Conservation (phyloP, 176 grass and related monocot genomes). For the Phoenix dactylifera region DNA sequence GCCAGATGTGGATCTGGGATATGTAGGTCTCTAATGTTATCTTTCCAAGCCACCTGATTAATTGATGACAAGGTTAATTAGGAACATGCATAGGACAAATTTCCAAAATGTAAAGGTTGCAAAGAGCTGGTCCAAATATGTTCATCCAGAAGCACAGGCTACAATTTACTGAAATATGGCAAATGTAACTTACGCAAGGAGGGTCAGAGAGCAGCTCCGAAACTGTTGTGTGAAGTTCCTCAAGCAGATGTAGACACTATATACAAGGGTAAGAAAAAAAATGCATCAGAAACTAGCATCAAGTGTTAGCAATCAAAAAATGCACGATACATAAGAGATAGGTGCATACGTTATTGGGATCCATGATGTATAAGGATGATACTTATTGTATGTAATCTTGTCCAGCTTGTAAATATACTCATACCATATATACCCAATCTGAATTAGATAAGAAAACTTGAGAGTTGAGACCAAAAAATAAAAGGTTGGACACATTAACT, state of each 20-base stretch:
- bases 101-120: not conserved
- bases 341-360: constrained; percentile 89
- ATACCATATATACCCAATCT: constrained; percentile 95
- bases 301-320: constrained; percentile 5
- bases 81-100: not conserved
- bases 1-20: constrained; percentile 98
- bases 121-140: not conserved
- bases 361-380: constrained; percentile 98
- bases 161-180: too few relatives aligned
- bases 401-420: constrained; percentile 99
- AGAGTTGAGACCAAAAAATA: not conserved
- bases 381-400: constrained; percentile 91
- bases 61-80: too few relatives aligned
- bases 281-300: constrained; percentile 32
- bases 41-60: constrained; percentile 88
- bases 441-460: constrained; percentile 19
- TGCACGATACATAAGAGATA: not conserved
- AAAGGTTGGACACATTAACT: too few relatives aligned
- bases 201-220: constrained; percentile 67
- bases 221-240: constrained; percentile 95
- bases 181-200: constrained; percentile 70
- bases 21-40: constrained; percentile 96
- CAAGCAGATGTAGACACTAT: constrained; percentile 87
- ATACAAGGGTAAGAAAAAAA: constrained; percentile 14
- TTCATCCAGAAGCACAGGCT: not conserved